phyloP scores from a whole-genome alignment of 805 yeast genomes.

The Starmera caribaea region DNA sequence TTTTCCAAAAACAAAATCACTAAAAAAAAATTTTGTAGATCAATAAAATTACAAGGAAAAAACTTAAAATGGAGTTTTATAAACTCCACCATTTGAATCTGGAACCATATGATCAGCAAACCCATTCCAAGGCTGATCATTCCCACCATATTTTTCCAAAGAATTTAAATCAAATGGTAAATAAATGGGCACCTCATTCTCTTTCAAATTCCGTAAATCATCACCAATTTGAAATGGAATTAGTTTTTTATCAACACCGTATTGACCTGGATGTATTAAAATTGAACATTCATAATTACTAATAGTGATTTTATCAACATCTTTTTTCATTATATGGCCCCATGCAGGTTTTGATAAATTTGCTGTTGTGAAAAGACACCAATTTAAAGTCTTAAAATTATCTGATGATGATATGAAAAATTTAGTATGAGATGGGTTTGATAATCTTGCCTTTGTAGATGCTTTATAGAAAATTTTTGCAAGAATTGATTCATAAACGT shows the following conservation, averaged over 20 bases:
- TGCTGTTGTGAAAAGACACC: constrained; percentile 70
- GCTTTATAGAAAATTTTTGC: constrained; percentile 26
- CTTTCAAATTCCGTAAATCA: constrained; percentile 3
- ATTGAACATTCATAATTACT: constrained; percentile 49
- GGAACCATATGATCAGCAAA: neutral
- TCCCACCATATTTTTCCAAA: constrained; percentile 25
- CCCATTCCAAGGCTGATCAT: constrained; percentile 40
- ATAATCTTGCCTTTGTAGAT: constrained; percentile 18
- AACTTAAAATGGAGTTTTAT: neutral
- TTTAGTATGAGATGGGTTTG: constrained; percentile 58
- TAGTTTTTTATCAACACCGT: constrained; percentile 17
- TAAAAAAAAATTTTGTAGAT: too few relatives aligned
- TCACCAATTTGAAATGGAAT: constrained; percentile 37
- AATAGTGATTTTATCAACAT: constrained; percentile 17
- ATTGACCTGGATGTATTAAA: constrained; percentile 25
- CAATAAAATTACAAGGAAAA: too few relatives aligned
- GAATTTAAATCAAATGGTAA: constrained; percentile 46
- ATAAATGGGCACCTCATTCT: constrained; percentile 22
- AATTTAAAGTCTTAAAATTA: constrained; percentile 39
- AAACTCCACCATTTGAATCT: neutral
- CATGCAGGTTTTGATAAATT: constrained; percentile 74
- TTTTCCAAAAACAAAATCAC: too few relatives aligned
- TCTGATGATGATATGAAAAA: constrained; percentile 49
- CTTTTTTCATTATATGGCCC: constrained; percentile 39
- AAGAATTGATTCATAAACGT: constrained; percentile 32